A percentile compares a stretch with the other conserved stretches of the same genome.
Evolutionary conservation across 257 asterid genomes (phyloP).

Genomic region (Solanum paucissectum): DNA sequence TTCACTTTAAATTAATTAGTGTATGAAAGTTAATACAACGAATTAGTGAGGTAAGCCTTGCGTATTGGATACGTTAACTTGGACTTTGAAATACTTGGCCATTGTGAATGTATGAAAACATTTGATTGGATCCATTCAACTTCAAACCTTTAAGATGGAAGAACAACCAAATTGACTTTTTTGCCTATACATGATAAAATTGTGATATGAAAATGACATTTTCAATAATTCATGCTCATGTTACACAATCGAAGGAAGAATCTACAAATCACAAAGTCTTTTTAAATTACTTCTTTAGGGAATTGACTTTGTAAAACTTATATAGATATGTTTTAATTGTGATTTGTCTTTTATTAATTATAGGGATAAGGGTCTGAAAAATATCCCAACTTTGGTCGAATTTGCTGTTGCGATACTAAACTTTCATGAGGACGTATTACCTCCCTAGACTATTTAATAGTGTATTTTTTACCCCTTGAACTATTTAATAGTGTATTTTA

Average conservation of each 20-base stretch:
- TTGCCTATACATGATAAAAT: neutral
- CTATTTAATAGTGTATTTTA: no score
- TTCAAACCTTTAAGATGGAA: neutral
- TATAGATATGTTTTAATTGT: neutral
- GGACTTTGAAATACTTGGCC: neutral
- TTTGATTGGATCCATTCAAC: neutral
- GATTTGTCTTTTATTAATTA: neutral
- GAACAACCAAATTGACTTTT: neutral
- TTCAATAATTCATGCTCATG: neutral
- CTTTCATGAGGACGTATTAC: no score
- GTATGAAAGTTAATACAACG: neutral
- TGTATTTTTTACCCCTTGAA: no score
- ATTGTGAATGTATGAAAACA: neutral
- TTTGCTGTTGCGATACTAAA: no score
- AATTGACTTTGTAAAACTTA: neutral
- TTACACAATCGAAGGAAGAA: neutral
- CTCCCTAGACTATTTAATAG: no score
- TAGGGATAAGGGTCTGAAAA: no score
- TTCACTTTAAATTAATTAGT: no score
- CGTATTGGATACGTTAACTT: neutral
- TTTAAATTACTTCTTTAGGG: neutral
- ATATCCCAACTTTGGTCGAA: no score
- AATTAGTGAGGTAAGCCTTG: neutral
- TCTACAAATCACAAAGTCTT: neutral
- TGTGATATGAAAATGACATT: neutral